Conservation (phyloP, 768 basidiomycete species). For the Lyophyllum shimeji region DNA sequence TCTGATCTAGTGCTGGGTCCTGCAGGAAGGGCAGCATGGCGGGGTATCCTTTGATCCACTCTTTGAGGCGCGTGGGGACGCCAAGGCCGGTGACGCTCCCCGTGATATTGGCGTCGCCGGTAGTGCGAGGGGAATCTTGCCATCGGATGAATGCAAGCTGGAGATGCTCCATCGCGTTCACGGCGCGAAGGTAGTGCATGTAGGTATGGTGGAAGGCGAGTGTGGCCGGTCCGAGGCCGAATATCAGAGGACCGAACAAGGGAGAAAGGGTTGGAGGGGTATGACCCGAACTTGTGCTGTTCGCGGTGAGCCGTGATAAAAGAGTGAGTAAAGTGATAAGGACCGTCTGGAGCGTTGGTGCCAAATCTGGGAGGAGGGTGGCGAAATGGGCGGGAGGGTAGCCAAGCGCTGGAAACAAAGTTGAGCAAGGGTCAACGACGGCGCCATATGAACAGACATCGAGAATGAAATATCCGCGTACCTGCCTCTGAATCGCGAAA, state of each 20-base stretch:
- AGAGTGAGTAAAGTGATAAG: conserved; percentile 76
- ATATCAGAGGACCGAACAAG: conserved; percentile 86
- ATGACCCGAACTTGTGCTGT: conserved; percentile 83
- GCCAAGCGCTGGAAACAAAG: conserved; percentile 42
- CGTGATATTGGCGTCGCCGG: conserved; percentile 31
- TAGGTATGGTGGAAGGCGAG: conserved; percentile 51
- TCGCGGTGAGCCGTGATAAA: conserved; percentile 77
- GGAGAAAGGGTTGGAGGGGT: conserved; percentile 89
- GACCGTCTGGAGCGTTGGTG: conserved; percentile 55
- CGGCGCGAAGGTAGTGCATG: conserved; percentile 72
- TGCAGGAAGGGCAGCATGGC: conserved; percentile 68
- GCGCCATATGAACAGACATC: conserved; percentile 3
- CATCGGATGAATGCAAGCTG: conserved; percentile 88
- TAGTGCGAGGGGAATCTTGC: conserved; percentile 56
- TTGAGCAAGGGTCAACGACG: conserved; percentile 6
- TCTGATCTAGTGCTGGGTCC: conserved; percentile 30
- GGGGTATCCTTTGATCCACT: conserved; percentile 91
- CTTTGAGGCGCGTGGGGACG: conserved; percentile 82
- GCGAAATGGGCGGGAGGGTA: conserved; percentile 77
- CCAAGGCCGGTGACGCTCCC: conserved; percentile 60
- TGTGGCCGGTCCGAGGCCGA: conserved; percentile 66
- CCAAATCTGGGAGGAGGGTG: conserved; percentile 57
- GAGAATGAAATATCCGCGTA: conserved; percentile 36
- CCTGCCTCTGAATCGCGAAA: conserved; percentile 85
- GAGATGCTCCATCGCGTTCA: conserved; percentile 89